Base-by-base conservation (phyloP, 2,329 filamentous ascomycete species). In the Talaromyces piceae region DNA sequence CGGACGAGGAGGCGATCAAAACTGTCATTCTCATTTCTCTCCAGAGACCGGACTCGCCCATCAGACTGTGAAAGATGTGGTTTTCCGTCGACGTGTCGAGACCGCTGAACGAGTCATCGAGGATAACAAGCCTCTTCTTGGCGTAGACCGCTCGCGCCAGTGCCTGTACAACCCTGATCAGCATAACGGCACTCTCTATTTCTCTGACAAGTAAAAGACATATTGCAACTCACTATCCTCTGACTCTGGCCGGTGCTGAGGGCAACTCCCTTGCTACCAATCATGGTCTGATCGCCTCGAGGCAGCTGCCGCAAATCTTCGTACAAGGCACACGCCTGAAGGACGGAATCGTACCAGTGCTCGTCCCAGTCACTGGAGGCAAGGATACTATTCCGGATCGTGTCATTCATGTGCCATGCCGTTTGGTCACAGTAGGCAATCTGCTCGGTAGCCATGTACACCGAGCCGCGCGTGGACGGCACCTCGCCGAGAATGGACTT, bases 231-330 rank as follows among this genome's bases (percentile, higher is more conserved):
- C 57, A 68, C 73, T 56, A 78, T 72, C 46, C 76, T 70, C 54
- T 78, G 75, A 54, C 71, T 76, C 55, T 79, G 77, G 4, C 77
- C 77, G 26, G 76, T 76, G 59, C 76, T 78, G 28, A 79, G 66
- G 22, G 73, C 68, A 50, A 76, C 69, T 28, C 76, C 77, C 56
- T 75, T 74, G 57, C 73, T 77, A 13, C 76, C 77, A 51, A 77
- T 73, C 26, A 73, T 58, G 13, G 76, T 77, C 44, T 71, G 64
- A 49, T 73, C 72, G 0, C 71, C 68, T 5, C 61, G 57, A 23
- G 70, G 67, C 25, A 75, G 58, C 31, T 69, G 65, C 30, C 59
- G 56, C 22, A 75, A 60, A 56, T 75, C 73, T 41, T 67, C 60
- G 9, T 63, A 60, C 31, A 74, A 47, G n/a, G 57, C 59, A 54